Conservation (phyloP, 352 stramenopile species). For the Phytophthora meadii region DNA sequence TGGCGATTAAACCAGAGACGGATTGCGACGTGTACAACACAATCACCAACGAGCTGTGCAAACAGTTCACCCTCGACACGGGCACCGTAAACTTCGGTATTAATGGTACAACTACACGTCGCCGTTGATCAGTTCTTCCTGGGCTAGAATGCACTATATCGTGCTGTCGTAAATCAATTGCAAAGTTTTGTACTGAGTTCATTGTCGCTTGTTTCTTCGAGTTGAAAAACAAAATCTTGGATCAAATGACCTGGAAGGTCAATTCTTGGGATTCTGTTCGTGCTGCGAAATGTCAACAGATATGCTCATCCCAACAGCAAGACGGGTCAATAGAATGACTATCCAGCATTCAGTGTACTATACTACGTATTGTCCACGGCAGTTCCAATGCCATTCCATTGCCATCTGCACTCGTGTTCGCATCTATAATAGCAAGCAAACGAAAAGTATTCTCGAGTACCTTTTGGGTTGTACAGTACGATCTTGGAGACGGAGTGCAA, state of each 20-base stretch:
- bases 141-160: not conserved
- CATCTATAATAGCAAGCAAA: no score
- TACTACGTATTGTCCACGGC: conserved; percentile 12
- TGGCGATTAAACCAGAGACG: conserved; percentile 73
- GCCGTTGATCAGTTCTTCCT: conserved; percentile 11
- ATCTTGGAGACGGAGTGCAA: conserved; percentile 5
- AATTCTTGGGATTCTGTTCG: not conserved
- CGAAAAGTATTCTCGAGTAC: no score
- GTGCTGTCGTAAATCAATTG: not conserved
- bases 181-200: no score
- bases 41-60: conserved; percentile 49
- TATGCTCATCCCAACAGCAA: conserved; percentile 8
- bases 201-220: no score
- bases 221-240: no score
- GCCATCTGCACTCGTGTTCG: not conserved
- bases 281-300: conserved; percentile 26
- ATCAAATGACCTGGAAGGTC: no score
- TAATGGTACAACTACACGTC: conserved; percentile 30
- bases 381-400: conserved; percentile 8
- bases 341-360: conserved; percentile 8
- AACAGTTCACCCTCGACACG: conserved; percentile 50
- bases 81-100: conserved; percentile 37
- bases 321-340: conserved; percentile 13
- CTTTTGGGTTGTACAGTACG: not conserved
- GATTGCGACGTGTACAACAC: conserved; percentile 77